Evolutionary conservation across 2,329 filamentous ascomycete genomes (phyloP), one percentile per base, ranked within the genome.

Genomic region (Botrytis galanthina): DNA sequence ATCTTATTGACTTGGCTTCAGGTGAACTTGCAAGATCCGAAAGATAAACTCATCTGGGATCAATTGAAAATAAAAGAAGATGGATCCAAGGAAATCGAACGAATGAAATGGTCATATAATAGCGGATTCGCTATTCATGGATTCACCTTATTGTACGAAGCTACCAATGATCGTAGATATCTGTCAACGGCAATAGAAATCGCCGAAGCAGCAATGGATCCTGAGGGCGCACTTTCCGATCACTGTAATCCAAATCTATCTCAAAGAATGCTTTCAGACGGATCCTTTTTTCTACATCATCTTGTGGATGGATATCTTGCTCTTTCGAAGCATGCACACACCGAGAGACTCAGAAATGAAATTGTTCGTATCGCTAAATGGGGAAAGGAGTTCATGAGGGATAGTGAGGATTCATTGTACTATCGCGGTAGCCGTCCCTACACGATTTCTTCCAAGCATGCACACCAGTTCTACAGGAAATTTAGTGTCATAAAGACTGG

Each of bases 71-170:
- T 74, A 39, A 72, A 74, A 2, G 68, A 63, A 9, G 66, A 78
- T 44, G 76, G 75, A 16, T 70, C 70, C 3, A 64, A 29, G 8
- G 73, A 76, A 18, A 71, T 77, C 32, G 75, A 76, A 35, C 74
- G 73, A 39, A 76, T 71, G 73, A 78, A 76, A 66, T 78, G 76
- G 76, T 75, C 74, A 3, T 78, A 77, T 57, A 78, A 78, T 44
- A 75, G 67, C 29, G 76, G 75, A 14, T 77, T 77, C 18, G 75
- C 73, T 6, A 76, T 78, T 44, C 76, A 78, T 39, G 75, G 74
- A 2, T 77, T 77, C 48, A 69, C 70, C 0, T 66, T 78, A 18
- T 71, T 76, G 4, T 75, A 67, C 42, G 71, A 75, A 32, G 48
- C 71, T 2, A 75, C 75, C 3, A 51, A 69, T 6, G 61, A 73